Conservation (phyloP, 352 stramenopile genomes). For the Thalassiosira livingstoniorum region DNA sequence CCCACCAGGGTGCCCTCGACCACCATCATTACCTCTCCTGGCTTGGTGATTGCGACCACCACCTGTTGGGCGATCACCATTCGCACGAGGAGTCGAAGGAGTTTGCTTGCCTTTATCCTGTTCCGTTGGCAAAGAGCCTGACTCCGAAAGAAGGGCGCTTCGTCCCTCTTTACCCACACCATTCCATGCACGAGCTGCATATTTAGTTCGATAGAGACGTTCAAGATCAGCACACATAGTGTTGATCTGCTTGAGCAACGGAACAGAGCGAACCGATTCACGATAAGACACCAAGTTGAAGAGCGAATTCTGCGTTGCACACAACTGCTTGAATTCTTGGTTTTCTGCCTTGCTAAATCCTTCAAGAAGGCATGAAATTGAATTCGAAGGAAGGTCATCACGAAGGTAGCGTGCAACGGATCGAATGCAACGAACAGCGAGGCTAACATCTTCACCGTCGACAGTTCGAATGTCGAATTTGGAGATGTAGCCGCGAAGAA, state of each 20-base stretch:
- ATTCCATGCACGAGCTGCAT: not conserved
- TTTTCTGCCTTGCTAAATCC: not conserved
- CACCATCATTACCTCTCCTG: too few species aligned
- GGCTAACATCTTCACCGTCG: not conserved
- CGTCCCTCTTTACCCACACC: not conserved
- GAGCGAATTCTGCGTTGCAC: not conserved
- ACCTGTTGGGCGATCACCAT: too few species aligned
- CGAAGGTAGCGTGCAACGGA: not conserved
- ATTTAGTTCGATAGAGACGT: not conserved
- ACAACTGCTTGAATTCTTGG: not conserved
- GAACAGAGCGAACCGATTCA: not conserved
- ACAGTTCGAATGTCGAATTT: not conserved
- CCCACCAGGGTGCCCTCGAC: too few species aligned
- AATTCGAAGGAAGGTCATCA: not conserved
- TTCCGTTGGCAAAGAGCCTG: too few species aligned
- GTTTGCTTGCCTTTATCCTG: too few species aligned
- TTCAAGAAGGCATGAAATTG: not conserved
- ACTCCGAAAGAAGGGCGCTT: not conserved
- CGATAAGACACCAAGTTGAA: not conserved
- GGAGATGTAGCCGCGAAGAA: not conserved
- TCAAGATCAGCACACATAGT: not conserved
- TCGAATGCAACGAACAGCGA: not conserved
- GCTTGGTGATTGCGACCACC: too few species aligned
- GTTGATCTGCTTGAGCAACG: not conserved
- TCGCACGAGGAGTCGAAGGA: too few species aligned